Conservation (phyloP, 148 eudicot genomes). For the Diospyros kaki region DNA sequence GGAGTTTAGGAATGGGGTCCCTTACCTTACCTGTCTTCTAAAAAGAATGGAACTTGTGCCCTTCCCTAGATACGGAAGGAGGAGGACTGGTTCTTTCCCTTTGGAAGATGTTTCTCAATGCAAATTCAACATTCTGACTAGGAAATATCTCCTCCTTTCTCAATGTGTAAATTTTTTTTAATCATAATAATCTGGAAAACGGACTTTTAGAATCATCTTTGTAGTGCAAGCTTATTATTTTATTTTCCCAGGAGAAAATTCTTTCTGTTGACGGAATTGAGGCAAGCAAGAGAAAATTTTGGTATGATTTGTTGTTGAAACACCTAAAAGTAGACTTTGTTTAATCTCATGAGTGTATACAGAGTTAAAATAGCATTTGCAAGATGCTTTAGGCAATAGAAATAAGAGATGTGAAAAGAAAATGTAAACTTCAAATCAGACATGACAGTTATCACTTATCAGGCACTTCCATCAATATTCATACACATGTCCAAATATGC, state of each 20-base stretch:
- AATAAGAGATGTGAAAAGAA: background rate
- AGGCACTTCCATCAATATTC: too few species aligned
- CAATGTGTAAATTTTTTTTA: too few species aligned
- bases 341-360: background rate
- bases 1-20: background rate
- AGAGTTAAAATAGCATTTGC: background rate
- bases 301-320: background rate
- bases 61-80: background rate
- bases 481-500: too few species aligned
- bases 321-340: background rate
- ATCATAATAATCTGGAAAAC: too few species aligned
- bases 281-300: background rate
- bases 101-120: too few species aligned
- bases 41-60: background rate
- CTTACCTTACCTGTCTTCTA: background rate
- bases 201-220: too few species aligned
- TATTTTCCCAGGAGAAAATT: background rate
- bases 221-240: too few species aligned
- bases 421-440: background rate
- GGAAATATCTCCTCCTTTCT: too few species aligned
- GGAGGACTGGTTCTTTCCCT: background rate
- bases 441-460: too few species aligned
- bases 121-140: too few species aligned
- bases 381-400: background rate
- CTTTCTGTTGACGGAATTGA: background rate